Evolutionary conservation across 345 rosid species (phyloP).

Genomic region (Linum tenue): DNA sequence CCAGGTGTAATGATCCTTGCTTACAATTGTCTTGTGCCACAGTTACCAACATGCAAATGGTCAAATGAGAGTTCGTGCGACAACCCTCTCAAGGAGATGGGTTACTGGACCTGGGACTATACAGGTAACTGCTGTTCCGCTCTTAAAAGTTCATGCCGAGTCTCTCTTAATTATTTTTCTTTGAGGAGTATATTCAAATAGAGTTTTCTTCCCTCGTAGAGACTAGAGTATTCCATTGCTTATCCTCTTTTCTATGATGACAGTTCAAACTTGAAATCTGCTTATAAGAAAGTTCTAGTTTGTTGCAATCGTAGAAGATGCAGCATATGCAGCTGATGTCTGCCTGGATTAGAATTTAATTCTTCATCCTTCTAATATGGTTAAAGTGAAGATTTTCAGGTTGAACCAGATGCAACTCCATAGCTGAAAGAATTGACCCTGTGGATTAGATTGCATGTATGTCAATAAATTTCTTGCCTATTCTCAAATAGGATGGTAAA

Average conservation of each 20-base stretch:
- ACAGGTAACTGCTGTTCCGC: slow-evolving; percentile 42
- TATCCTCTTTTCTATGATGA: not conserved
- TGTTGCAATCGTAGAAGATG: not conserved
- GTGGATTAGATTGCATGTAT: not conserved
- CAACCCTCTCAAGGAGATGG: slow-evolving; percentile 95
- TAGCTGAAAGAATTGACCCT: not conserved
- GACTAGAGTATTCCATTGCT: not conserved
- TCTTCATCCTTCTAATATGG: not conserved
- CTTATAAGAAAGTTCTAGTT: not conserved
- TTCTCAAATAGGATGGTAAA: not conserved
- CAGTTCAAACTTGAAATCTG: not conserved
- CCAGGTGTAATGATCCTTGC: slow-evolving; percentile 14
- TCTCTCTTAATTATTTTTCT: not conserved
- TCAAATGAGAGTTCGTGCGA: slow-evolving; percentile 84
- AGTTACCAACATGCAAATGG: slow-evolving; percentile 84
- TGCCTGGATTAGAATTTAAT: not conserved
- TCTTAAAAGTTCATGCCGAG: slow-evolving; percentile 2
- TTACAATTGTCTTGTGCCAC: slow-evolving; percentile 22
- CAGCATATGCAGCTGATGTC: not conserved
- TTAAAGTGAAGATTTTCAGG: not conserved
- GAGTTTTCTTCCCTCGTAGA: not conserved
- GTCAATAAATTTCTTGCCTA: not conserved
- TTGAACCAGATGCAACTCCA: not conserved
- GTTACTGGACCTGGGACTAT: slow-evolving; percentile 70
- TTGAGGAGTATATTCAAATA: not conserved